Conservation (phyloP, 805 yeast species). For the Diddensiella santjacobensis region DNA sequence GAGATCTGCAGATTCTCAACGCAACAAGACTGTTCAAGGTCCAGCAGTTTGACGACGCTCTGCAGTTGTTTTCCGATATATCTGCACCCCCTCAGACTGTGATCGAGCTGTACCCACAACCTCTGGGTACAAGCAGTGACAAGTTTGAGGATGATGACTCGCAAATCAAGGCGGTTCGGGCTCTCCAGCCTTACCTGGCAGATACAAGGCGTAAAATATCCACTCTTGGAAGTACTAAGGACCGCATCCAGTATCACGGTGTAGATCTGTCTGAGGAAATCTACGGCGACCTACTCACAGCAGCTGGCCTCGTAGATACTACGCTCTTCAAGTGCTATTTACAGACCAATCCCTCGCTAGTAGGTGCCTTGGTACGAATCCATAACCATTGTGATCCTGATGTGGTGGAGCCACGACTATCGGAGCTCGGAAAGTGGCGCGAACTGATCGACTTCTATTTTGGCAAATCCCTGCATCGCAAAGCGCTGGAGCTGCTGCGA, state of each 20-base stretch:
- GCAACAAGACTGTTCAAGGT: constrained; percentile 36
- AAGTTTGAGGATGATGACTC: background rate
- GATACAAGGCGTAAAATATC: constrained; percentile 47
- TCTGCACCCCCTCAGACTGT: constrained; percentile 59
- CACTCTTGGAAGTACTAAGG: constrained; percentile 25
- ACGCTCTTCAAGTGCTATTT: constrained; percentile 72
- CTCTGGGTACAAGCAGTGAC: background rate
- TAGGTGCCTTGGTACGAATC: constrained; percentile 79
- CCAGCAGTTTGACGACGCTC: constrained; percentile 36
- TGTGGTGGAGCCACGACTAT: constrained; percentile 54
- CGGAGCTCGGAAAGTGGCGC: constrained; percentile 44
- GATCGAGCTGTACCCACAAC: constrained; percentile 43
- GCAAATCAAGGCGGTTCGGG: constrained; percentile 25
- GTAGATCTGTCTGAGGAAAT: constrained; percentile 26
- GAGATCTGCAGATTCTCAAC: constrained; percentile 43
- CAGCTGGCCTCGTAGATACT: constrained; percentile 61
- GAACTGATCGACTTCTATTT: constrained; percentile 78
- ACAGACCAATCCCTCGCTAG: constrained; percentile 61
- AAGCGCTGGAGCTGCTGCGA: constrained; percentile 62
- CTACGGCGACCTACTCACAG: constrained; percentile 32
- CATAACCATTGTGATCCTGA: constrained; percentile 68
- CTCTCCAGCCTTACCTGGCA: constrained; percentile 43
- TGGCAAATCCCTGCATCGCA: constrained; percentile 55
- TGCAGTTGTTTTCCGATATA: constrained; percentile 46
- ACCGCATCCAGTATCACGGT: constrained; percentile 21